Percentiles rank a stretch among this genome's conserved stretches.
Conservation (phyloP, 2,329 filamentous ascomycete species). For the Trichoderma atrobrunneum region DNA sequence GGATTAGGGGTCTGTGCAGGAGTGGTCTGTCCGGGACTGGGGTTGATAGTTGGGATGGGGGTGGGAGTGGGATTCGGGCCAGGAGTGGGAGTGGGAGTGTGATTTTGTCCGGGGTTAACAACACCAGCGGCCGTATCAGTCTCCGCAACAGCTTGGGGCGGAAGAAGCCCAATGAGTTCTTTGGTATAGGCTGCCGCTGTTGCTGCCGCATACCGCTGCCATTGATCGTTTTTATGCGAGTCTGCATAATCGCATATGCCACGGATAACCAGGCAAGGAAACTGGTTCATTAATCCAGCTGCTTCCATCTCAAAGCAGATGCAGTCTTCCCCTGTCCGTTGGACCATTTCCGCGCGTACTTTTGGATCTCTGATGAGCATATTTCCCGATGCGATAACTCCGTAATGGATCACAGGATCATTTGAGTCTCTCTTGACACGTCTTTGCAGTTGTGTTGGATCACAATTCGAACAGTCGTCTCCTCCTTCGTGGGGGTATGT, state of each 20-base stretch:
- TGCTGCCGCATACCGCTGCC: constrained; percentile 35
- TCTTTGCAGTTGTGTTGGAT: not conserved
- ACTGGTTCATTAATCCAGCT: not conserved
- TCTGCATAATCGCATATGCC: constrained; percentile 40
- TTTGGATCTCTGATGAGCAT: constrained; percentile 34
- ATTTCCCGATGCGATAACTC: constrained; percentile 31
- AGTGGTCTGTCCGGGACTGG: not conserved
- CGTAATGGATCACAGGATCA: constrained; percentile 20
- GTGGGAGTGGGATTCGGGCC: not conserved
- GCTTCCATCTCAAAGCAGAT: constrained; percentile 24
- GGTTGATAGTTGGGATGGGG: not conserved
- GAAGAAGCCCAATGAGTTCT: constrained; percentile 16
- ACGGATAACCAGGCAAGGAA: constrained; percentile 33
- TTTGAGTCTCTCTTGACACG: not conserved
- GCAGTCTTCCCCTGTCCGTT: constrained; percentile 1
- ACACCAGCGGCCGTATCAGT: not conserved
- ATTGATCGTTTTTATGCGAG: constrained; percentile 37
- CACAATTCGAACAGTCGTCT: not conserved
- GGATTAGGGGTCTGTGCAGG: not conserved
- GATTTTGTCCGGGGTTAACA: not conserved
- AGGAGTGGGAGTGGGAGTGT: not conserved
- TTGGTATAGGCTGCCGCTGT: constrained; percentile 31
- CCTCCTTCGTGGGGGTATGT: not conserved
- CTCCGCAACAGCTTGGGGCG: not conserved
- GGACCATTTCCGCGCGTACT: constrained; percentile 30